Evolutionary conservation across 176 grass and related monocot genomes (phyloP).

Genomic region (Oryza nivara): DNA sequence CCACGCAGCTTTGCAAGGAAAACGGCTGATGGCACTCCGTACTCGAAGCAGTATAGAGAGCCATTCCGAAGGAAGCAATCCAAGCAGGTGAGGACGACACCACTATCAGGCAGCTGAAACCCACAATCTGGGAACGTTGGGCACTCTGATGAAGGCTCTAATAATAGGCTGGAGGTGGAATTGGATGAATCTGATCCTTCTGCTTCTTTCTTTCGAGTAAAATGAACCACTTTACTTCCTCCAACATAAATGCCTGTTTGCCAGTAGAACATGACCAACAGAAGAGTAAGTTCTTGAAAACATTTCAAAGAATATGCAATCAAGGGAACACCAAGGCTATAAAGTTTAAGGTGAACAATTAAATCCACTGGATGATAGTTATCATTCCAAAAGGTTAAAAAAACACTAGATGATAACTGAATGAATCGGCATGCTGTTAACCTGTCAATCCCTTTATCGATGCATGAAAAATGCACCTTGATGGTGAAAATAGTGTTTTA

Average conservation of each 20-base stretch:
- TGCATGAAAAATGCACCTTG: background rate
- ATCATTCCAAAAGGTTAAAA: background rate
- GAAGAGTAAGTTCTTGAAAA: conserved; percentile 15
- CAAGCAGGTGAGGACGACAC: conserved; percentile 78
- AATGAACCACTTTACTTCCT: conserved; percentile 97
- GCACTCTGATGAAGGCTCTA: conserved; percentile 60
- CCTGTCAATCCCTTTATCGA: background rate
- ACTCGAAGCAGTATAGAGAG: conserved; percentile 83
- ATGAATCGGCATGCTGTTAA: background rate
- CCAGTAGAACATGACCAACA: background rate
- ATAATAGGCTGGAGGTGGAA: conserved; percentile 40
- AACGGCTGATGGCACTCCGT: conserved; percentile 69
- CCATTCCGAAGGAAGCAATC: conserved; percentile 91
- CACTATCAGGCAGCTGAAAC: conserved; percentile 77
- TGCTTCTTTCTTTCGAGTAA: conserved; percentile 86
- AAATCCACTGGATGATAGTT: background rate
- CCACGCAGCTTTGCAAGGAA: conserved; percentile 89
- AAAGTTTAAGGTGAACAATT: background rate
- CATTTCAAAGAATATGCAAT: background rate
- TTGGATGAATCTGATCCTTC: conserved; percentile 51
- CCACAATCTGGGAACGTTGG: conserved; percentile 96
- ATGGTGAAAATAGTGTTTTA: background rate
- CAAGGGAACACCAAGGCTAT: background rate
- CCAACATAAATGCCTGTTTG: conserved; percentile 92
- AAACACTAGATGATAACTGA: background rate